These are phyloP conservation scores for Podosphaera fusca DNA, from an alignment of 2,329 filamentous ascomycete genomes.

Conservation along the genomic window DNA sequence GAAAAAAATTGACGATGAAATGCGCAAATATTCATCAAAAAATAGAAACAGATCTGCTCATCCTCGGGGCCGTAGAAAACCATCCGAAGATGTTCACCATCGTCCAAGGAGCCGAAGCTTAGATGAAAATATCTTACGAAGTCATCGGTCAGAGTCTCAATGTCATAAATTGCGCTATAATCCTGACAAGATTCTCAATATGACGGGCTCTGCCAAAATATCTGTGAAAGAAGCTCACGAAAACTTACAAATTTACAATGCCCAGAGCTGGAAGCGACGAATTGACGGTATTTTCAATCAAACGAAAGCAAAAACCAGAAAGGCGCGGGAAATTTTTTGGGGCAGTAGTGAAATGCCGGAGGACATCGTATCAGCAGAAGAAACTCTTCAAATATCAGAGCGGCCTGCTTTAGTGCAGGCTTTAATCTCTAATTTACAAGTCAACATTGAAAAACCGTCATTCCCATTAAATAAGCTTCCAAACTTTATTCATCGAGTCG, in stretches of 20 bases:
- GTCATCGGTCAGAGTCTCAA: constrained; percentile 14
- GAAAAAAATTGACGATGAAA: constrained; percentile 56
- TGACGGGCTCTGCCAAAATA: constrained; percentile 51
- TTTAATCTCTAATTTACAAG: constrained; percentile 61
- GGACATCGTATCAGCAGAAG: constrained; percentile 62
- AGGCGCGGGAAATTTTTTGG: constrained; percentile 60
- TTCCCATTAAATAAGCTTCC: constrained; percentile 68
- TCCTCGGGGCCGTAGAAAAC: constrained; percentile 13
- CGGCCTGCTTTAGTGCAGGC: constrained; percentile 65
- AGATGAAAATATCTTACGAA: constrained; percentile 6
- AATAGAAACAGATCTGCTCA: constrained; percentile 29
- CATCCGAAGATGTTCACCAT: constrained; percentile 10
- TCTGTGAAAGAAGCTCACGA: constrained; percentile 54
- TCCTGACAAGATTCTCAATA: constrained; percentile 47
- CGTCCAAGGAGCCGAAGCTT: constrained; percentile 16
- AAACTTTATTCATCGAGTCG: constrained; percentile 64
- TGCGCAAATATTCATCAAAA: constrained; percentile 28
- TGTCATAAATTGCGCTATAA: constrained; percentile 45
- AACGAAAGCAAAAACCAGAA: constrained; percentile 51
- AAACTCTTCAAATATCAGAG: constrained; percentile 63
- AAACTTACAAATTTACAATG: constrained; percentile 56
- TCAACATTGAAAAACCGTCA: constrained; percentile 75
- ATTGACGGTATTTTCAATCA: constrained; percentile 56
- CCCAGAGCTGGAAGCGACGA: constrained; percentile 75
- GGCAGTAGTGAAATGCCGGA: constrained; percentile 61